These are phyloP conservation scores for Mucor plumbeus DNA, from an alignment of 371 early-diverging fungal species.

Conservation along the genomic window DNA sequence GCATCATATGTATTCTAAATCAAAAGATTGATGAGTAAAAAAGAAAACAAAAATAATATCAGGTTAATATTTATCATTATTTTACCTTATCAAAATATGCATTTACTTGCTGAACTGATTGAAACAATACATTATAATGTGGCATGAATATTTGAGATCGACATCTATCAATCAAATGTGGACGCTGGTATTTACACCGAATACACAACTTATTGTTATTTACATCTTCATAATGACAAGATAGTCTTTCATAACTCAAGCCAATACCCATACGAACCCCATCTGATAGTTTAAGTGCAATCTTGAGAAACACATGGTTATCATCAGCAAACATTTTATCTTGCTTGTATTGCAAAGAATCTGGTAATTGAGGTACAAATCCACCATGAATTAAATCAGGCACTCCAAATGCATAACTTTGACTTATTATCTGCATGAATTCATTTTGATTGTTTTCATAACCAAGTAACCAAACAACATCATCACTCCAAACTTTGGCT, in stretches of 20 bases:
- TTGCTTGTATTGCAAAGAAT: background rate
- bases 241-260: slow-evolving; percentile 39
- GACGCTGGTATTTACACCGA: too few species aligned
- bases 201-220: background rate
- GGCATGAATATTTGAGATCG: slow-evolving; percentile 34
- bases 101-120: slow-evolving; percentile 39
- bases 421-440: slow-evolving; percentile 42
- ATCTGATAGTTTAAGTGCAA: slow-evolving; percentile 46
- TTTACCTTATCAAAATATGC: slow-evolving; percentile 41
- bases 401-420: slow-evolving; percentile 39
- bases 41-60: background rate
- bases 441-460: slow-evolving; percentile 37
- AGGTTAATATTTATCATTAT: background rate
- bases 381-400: slow-evolving; percentile 31
- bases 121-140: slow-evolving; percentile 49
- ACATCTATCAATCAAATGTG: background rate
- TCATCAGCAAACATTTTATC: background rate
- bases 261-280: slow-evolving; percentile 58
- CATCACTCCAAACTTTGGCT: slow-evolving; percentile 38
- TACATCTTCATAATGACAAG: background rate
- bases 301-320: slow-evolving; percentile 35
- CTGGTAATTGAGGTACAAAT: slow-evolving; percentile 23
- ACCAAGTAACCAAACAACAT: slow-evolving; percentile 37
- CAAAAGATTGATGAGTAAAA: background rate
- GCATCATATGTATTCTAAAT: slow-evolving; percentile 57